Percentiles rank a stretch among this genome's conserved stretches.
Conservation (phyloP, 345 rosid species). For the Acer saccharum region DNA sequence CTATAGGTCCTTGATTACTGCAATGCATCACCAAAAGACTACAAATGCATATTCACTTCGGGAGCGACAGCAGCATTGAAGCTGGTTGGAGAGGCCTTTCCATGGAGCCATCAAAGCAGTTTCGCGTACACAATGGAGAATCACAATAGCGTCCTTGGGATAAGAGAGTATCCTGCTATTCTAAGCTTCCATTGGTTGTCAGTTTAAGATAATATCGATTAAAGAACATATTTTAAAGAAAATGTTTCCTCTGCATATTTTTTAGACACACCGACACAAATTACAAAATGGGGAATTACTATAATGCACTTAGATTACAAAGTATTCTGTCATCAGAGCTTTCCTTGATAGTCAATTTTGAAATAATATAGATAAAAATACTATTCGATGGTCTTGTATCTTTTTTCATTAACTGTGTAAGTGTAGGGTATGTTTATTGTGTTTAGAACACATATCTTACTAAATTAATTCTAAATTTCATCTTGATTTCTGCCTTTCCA, state of each 20-base stretch:
- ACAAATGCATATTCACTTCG: slow-evolving; percentile 88
- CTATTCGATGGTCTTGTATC: neutral
- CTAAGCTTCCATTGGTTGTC: neutral
- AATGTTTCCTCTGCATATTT: too few relatives aligned
- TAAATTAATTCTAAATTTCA: neutral
- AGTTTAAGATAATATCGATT: neutral
- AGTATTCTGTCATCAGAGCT: neutral
- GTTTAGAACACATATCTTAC: neutral
- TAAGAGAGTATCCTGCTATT: slow-evolving; percentile 82
- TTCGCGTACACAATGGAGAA: slow-evolving; percentile 91
- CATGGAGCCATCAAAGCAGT: slow-evolving; percentile 69
- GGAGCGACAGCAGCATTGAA: slow-evolving; percentile 95
- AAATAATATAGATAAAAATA: neutral
- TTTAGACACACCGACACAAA: neutral
- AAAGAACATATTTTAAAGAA: neutral
- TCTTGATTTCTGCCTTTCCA: neutral
- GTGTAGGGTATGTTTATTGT: neutral
- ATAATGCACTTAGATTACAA: neutral
- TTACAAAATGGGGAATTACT: neutral
- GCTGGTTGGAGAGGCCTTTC: slow-evolving; percentile 91
- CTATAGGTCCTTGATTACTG: slow-evolving; percentile 79
- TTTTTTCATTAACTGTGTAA: neutral
- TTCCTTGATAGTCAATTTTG: neutral
- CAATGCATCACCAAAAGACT: slow-evolving; percentile 85
- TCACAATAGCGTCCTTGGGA: slow-evolving; percentile 97